Conservation (phyloP, 2,329 filamentous ascomycete species). For the Colletotrichum orchidophilum region DNA sequence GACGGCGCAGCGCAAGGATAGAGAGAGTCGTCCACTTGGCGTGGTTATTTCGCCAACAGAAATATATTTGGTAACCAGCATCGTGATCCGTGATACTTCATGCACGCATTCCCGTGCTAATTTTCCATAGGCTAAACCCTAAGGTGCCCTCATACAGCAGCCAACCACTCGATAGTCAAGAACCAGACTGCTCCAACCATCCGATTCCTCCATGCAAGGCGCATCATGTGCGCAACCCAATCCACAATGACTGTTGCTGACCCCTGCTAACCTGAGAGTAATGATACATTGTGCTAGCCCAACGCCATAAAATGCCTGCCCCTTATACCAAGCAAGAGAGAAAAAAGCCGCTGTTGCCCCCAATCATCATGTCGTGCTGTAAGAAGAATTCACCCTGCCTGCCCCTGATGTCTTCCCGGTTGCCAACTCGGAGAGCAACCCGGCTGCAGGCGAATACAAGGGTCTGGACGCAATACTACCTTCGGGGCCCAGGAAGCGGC, state of each 20-base stretch:
- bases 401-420: background rate
- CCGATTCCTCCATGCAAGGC: background rate
- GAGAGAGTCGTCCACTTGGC: background rate
- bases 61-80: background rate
- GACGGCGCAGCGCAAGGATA: background rate
- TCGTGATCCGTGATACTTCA: background rate
- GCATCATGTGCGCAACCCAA: background rate
- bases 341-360: background rate
- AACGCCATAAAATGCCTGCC: constrained; percentile 7
- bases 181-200: background rate
- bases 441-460: background rate
- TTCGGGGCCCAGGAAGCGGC: constrained; percentile 7
- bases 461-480: constrained; percentile 5
- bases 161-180: background rate
- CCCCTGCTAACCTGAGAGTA: constrained; percentile 22
- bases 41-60: background rate
- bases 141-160: background rate
- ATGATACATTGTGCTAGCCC: constrained; percentile 40
- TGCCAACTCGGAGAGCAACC: background rate
- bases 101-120: background rate
- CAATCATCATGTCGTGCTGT: background rate
- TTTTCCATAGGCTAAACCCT: background rate
- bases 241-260: background rate
- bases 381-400: background rate
- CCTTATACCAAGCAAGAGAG: background rate